A percentile compares a stretch with the other conserved stretches of the same genome.
Evolutionary conservation across 306 rosid genomes (phyloP).

Genomic region (Citrullus mucosospermus): DNA sequence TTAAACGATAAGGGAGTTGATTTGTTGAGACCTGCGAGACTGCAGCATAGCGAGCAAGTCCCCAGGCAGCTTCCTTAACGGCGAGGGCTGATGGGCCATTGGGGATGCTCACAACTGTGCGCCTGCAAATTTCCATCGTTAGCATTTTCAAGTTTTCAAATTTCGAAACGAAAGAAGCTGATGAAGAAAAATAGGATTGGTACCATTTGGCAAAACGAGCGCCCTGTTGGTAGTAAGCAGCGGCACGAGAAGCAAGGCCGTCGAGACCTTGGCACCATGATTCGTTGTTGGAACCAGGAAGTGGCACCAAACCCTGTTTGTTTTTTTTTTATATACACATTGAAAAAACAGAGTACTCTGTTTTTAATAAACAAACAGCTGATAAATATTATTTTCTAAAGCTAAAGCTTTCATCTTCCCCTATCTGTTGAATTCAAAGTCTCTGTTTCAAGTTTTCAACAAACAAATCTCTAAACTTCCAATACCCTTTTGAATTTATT

Average conservation of each 20-base stretch:
- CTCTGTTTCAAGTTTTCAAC: no score
- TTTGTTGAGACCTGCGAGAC: slow-evolving; percentile 49
- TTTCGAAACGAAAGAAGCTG: background rate
- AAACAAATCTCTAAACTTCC: no score
- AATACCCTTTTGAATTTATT: no score
- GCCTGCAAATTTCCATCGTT: background rate
- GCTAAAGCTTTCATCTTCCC: no score
- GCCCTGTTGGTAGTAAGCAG: slow-evolving; percentile 89
- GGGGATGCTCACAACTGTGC: slow-evolving; percentile 68
- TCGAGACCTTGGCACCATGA: slow-evolving; percentile 98
- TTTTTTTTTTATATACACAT: background rate
- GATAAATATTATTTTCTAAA: no score
- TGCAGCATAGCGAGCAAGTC: slow-evolving; percentile 96
- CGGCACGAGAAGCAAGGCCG: slow-evolving; percentile 82
- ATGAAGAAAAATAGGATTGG: background rate
- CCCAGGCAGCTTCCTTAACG: slow-evolving; percentile 84
- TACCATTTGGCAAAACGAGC: slow-evolving; percentile 98
- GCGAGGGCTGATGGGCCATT: slow-evolving; percentile 96
- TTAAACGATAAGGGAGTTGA: background rate
- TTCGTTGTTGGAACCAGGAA: slow-evolving; percentile 68
- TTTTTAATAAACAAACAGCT: background rate
- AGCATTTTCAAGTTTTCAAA: background rate
- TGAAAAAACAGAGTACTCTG: background rate
- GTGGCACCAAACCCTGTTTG: slow-evolving; percentile 75
- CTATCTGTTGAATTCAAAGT: no score